A percentile compares a stretch with the other conserved stretches of the same genome.
phyloP scores from a whole-genome alignment of 164 flowering plant genomes.

The Warburgia ugandensis region DNA sequence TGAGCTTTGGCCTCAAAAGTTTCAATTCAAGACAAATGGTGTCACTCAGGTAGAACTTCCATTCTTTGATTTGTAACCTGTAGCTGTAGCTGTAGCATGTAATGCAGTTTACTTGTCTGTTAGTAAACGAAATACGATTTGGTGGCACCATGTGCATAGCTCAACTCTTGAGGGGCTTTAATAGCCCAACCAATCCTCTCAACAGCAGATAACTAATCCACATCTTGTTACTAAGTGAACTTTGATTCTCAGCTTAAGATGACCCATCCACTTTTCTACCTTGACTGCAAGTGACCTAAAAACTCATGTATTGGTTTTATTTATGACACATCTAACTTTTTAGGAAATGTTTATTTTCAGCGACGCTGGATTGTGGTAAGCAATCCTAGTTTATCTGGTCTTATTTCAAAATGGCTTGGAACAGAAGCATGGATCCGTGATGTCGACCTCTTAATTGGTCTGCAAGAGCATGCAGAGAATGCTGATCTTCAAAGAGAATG shows the following conservation, averaged over 20 bases:
- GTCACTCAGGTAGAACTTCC: conserved; percentile 40
- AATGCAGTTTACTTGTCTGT: background rate
- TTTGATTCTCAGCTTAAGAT: no score
- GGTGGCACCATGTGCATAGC: no score
- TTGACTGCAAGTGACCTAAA: background rate
- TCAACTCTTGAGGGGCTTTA: no score
- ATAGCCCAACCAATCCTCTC: no score
- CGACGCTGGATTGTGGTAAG: conserved; percentile 67
- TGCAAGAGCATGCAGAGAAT: conserved; percentile 34
- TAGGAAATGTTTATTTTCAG: conserved; percentile 21
- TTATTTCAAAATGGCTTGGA: conserved; percentile 53
- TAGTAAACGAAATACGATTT: background rate
- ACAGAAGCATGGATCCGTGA: conserved; percentile 53
- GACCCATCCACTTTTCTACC: no score
- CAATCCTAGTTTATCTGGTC: conserved; percentile 44
- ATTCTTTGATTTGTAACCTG: background rate
- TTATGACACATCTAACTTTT: conserved; percentile 5
- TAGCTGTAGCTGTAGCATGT: background rate
- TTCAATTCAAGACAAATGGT: conserved; percentile 54
- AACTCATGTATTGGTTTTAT: background rate
- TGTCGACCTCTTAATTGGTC: conserved; percentile 38
- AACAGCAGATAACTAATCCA: no score
- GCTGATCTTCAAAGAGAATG: conserved; percentile 36
- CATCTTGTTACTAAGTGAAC: no score
- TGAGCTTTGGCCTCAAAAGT: conserved; percentile 48